Evolutionary conservation across 768 basidiomycete species (phyloP), one percentile per base, ranked within the genome.

Genomic region (Pholiota conissans): DNA sequence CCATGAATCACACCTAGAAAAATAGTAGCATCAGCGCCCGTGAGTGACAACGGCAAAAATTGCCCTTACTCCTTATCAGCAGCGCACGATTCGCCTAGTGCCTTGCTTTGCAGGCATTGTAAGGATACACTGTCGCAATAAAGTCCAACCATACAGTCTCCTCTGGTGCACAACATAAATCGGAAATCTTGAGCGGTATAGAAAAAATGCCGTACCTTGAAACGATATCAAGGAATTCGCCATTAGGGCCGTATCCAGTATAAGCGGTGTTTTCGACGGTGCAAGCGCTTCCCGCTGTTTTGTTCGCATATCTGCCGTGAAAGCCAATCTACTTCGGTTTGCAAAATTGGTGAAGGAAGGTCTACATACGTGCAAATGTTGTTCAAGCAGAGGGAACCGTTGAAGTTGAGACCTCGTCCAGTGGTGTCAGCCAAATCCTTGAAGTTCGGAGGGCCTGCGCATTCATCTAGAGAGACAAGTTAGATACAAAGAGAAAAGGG

Each of bases 341-440:
- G 47, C 10, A 29, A 35, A 16, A 18, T 13, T 22, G 6, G 16
- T n/a, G 60, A 32, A 28, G 18, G 34, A 18, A 57, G 13, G 6
- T 28, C 26, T 22, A 77, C 87, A 34, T 68, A 93, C 92, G 87
- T 85, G 89, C 93, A 95, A 3, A 79, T 70, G 66, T 86, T 87
- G 66, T 92, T 90, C 50, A 96, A 79, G 69, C 94, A 95, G 18
- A 94, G 79, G 3, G 90, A 84, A 27, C 93, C 93, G 65, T 95
- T 92, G 60, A 85, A 75, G 70, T 95, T 89, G 37, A 84, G 81
- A 34, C 89, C 87, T 20, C 83, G 80, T 18, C 85, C 84, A 35
- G 79, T 82, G 14, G 71, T 79, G 63, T 95, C 91, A 11, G 79
- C 75, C 22, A 90, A 77, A 8, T 88, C 82, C 55, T 71, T 71